Conservation (phyloP, 2,329 filamentous ascomycete species). For the Xylariaceae sp. region DNA sequence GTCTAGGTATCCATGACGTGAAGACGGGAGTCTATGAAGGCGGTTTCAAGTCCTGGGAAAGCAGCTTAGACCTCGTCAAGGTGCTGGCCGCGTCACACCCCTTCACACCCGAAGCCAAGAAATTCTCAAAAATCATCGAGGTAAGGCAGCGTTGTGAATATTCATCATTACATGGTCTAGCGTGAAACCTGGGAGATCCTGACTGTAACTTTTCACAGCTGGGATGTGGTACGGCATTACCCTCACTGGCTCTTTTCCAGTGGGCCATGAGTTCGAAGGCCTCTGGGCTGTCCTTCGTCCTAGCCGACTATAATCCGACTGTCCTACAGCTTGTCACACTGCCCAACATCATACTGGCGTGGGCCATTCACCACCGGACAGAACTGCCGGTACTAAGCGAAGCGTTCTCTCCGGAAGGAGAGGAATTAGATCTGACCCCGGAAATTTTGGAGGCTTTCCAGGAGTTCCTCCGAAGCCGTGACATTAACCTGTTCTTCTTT, state of each 20-base stretch:
- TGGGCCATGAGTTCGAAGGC: constrained; percentile 41
- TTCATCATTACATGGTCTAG: constrained; percentile 6
- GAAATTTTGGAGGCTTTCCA: constrained; percentile 56
- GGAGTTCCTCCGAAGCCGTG: constrained; percentile 42
- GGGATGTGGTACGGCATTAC: constrained; percentile 73
- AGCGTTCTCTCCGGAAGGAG: constrained; percentile 43
- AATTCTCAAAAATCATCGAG: constrained; percentile 47
- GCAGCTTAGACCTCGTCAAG: constrained; percentile 72
- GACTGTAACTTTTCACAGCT: constrained; percentile 45
- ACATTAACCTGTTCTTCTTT: constrained; percentile 59
- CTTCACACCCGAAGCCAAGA: constrained; percentile 31
- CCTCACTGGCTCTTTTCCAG: constrained; percentile 65
- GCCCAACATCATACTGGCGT: constrained; percentile 70
- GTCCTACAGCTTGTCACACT: constrained; percentile 74
- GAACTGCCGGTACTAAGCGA: constrained; percentile 38
- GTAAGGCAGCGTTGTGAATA: constrained; percentile 35
- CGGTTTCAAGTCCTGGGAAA: constrained; percentile 88
- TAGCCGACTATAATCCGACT: constrained; percentile 75
- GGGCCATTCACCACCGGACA: constrained; percentile 47
- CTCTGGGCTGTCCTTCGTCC: constrained; percentile 50
- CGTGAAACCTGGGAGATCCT: constrained; percentile 22
- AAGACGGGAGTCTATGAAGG: constrained; percentile 80
- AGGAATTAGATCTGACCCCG: constrained; percentile 62
- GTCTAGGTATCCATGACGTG: constrained; percentile 65
- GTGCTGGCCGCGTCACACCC: constrained; percentile 47